Evolutionary conservation across 495 filamentous ascomycete genomes (phyloP), one percentile per base, ranked within the genome.

Genomic region (Viridothelium virens): DNA sequence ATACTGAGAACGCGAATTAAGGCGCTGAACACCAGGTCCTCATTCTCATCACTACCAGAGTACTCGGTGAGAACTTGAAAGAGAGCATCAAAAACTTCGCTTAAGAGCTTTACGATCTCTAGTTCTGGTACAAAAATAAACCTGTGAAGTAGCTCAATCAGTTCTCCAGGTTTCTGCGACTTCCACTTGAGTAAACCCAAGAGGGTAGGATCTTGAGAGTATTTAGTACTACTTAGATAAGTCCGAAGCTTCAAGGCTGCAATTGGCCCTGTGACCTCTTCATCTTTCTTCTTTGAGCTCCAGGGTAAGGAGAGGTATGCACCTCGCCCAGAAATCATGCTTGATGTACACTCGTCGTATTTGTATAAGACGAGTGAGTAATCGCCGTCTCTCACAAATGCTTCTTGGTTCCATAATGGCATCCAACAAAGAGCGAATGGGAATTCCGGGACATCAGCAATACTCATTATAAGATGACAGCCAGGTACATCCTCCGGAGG

Each of bases 41-140:
- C 94, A 65, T 67, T 63, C 53, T 59, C 53, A 36, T 36, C 53
- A 64, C 91, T 90, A 3, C 91, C 91, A 11, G 91, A 84, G 73
- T 96, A 86, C 69, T 95, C 91, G 11, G 94, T 87, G 37, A 97
- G 75, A 44, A 97, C 92, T 9, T 90, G 87, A 71, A 99, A 99
- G 12, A 97, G 82, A 9, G 91, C 86, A 74, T 96, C 91, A 70
- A 99, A 88, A 14, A 99, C 92, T 72, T 96, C 89, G 67, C 83
- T 86, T 9, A 97, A 79, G 62, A 96, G 83, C 77, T 97, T 99
- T 66, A 97, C 94, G 36, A 97, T 90, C 77, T 99, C 94, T 62
- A 97, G 96, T 74, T 99, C 94, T 0, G 94, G 88, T 10, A 99
- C 94, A 71, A 97, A 99, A 9, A 89, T 85, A 46, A 97, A 82